Evolutionary conservation across 257 asterid genomes (phyloP), one percentile per base, ranked within the genome.

Genomic region (Cinchona pubescens): DNA sequence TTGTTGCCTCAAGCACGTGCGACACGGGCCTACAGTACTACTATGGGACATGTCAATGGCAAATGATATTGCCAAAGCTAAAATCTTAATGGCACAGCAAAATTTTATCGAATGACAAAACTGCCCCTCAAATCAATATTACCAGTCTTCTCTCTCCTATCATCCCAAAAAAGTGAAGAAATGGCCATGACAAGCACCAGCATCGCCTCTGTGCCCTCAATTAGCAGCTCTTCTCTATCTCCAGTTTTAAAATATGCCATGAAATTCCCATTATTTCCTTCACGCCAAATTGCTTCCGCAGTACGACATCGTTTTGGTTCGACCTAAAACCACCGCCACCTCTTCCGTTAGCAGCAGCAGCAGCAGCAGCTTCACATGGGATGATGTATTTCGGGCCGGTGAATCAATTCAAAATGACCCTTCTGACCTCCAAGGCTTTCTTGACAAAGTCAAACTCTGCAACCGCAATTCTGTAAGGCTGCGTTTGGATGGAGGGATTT

Each of bases 391-490:
- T 21, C 67, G 40, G 23, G 42, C 83, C 49, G 58, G 85, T 58
- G 79, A 72, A 27, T 66, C 83, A n/a, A 80, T 51, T 45, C 80
- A 21, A 12, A 75, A 73, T 10, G 83, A 83, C 73, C 78, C 90
- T 38, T 75, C 85, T 67, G 80, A 81, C 78, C 96, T 90, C 79
- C 81, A 76, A 3, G 91, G 91, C 35, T 91, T 84, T 91, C 86
- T 86, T 84, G 85, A 87, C 51, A 86, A 87, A 89, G 88, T 91
- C 81, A 55, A 80, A 46, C 88, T 88, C 82, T 82, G 88, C 91
- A 93, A 91, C 82, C 97, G 97, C 80, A 85, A 93, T 79, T 80
- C 86, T 30, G 98, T 90, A 88, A 76, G n/a, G n/a, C n/a, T n/a
- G n/a, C n/a, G n/a, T n/a, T n/a, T n/a, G n/a, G n/a, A n/a, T n/a